Evolutionary conservation across 805 yeast species (phyloP).

Genomic region (Candida andamanensis): DNA sequence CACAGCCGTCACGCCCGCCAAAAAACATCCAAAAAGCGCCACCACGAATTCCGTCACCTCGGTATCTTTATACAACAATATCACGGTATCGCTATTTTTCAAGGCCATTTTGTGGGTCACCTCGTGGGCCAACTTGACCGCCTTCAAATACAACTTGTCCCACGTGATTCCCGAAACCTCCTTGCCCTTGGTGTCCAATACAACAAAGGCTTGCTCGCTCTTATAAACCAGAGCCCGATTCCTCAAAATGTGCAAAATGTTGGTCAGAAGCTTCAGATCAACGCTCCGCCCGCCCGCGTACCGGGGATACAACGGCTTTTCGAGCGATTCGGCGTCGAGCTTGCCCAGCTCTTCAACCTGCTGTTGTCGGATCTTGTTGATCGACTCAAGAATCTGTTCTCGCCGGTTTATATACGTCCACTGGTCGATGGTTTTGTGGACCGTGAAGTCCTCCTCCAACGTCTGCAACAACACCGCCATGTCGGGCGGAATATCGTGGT

Average conservation of each 20-base stretch:
- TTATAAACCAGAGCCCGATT: slow-evolving; percentile 65
- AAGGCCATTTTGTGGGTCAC: slow-evolving; percentile 67
- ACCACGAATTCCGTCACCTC: slow-evolving; percentile 84
- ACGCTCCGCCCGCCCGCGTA: slow-evolving; percentile 23
- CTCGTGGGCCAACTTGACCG: slow-evolving; percentile 85
- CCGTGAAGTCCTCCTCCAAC: slow-evolving; percentile 38
- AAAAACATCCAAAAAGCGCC: slow-evolving; percentile 84
- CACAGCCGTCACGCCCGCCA: slow-evolving; percentile 92
- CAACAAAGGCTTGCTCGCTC: slow-evolving; percentile 61
- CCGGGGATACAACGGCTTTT: slow-evolving; percentile 57
- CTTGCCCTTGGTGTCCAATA: slow-evolving; percentile 75
- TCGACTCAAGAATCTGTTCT: slow-evolving; percentile 39
- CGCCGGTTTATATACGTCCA: slow-evolving; percentile 43
- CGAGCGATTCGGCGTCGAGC: slow-evolving; percentile 36
- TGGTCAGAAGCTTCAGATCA: slow-evolving; percentile 10
- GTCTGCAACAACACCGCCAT: slow-evolving; percentile 38
- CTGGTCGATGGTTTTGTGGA: slow-evolving; percentile 38
- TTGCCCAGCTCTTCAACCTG: slow-evolving; percentile 19
- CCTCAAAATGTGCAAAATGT: slow-evolving; percentile 62
- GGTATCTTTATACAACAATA: slow-evolving; percentile 73
- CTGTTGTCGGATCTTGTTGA: slow-evolving; percentile 30
- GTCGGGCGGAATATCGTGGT: slow-evolving; percentile 41
- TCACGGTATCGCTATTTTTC: slow-evolving; percentile 78
- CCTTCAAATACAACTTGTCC: slow-evolving; percentile 79
- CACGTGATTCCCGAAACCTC: slow-evolving; percentile 74